Evolutionary conservation across 495 filamentous ascomycete genomes (phyloP), one percentile per base, ranked within the genome.

Genomic region (Gamarada debralockiae): DNA sequence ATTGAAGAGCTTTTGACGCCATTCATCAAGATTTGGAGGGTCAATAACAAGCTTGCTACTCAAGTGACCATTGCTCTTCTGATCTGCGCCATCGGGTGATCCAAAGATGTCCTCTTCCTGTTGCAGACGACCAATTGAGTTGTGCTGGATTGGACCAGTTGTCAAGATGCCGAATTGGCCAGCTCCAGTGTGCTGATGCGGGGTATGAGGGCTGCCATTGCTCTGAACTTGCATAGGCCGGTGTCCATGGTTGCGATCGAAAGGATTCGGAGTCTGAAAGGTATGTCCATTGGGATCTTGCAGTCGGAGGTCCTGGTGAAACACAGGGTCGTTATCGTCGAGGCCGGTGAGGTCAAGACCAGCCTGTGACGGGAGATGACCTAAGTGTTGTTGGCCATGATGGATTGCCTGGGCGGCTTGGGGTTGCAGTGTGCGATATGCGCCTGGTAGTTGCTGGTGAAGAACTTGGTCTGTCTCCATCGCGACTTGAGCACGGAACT

Each of bases 1-100:
- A 61, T 89, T 71, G 65, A 95, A 95, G 38, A 95, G 70, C 60
- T 75, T 82, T 53, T 85, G 73, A 50, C 89, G 78, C 90, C 90
- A 95, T 48, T 74, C 69, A 14, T 80, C 73, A 37, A 95, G 77
- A 55, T 87, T 71, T 1, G 87, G 85, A 31, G 88, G 87, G 55
- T 88, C 68, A 12, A 77, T 67, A 22, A 89, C 73, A 50, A 83
- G 70, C 65, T 75, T 84, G 54, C 76, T 70, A 36, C 80, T 58
- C 23, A 71, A 65, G 72, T 65, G 79, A 62, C 62, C 83, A 67
- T 66, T 85, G 71, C 37, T 78, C 70, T 64, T 73, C 58, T 62
- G 67, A 60, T 65, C 70, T 12, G 61, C 45, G 9, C 60, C 56
- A 13, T 69, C 71, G 33, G 63, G 54, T 20, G 62, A 47, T 52